Evolutionary conservation across 306 rosid species (phyloP), one percentile per base, ranked within the genome.

Genomic region (Gleditsia sinensis): DNA sequence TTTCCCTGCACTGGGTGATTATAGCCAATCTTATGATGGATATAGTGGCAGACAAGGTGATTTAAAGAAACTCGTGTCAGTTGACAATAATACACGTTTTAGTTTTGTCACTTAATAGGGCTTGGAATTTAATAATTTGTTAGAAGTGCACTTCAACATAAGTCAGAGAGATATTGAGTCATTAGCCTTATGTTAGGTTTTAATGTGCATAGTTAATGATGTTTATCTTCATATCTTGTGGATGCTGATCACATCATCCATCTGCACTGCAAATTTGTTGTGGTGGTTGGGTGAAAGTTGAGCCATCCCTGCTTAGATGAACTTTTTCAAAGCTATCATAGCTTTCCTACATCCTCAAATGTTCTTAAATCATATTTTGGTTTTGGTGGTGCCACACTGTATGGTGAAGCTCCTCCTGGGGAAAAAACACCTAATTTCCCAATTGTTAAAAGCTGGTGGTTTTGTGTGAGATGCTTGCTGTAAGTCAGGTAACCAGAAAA

Each of bases 31-130:
- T 40, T 80, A 33, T 79, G 49, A 74, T 76, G 85, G 86, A 67
- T 71, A 17, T 73, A 75, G 46, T 80, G 79, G 59, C 75, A 68
- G 57, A 80, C 88, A 86, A 88, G 96, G 91, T 88, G 68, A 82
- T 70, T 46, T 34, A 23, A 28, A 75, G 60, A 62, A 63, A 69
- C 55, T 50, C 54, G 50, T 51, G 67, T 59, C 48, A n/a, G 28
- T 43, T 75, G 66, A 60, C 23, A 37, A 60, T 59, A 48, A 59
- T 61, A 50, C 58, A 24, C 32, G 36, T 50, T 60, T 80, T 68
- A 27, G 19, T 32, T 61, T 61, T 42, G 28, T 24, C 5, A 19
- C 67, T 9, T 59, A 8, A 17, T 59, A 0, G 40, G 42, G 8
- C 33, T 34, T 61, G 48, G 48, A 34, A 19, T 6, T 58, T 16